A percentile compares a stretch with the other conserved stretches of the same genome.
phyloP scores from a whole-genome alignment of 768 basidiomycete genomes.

The Calocera viscosa region DNA sequence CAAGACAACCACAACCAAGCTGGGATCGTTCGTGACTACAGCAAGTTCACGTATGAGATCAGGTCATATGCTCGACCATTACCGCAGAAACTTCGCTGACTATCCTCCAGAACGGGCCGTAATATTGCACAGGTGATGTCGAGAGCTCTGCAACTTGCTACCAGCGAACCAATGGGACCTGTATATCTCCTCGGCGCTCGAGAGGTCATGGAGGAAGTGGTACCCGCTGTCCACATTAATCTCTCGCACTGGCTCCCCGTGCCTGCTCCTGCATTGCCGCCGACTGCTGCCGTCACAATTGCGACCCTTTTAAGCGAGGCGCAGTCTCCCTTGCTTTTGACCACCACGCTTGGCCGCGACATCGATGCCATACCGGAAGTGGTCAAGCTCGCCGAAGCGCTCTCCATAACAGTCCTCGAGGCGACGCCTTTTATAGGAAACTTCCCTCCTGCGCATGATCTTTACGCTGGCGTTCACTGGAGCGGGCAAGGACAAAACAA shows the following conservation, averaged over 20 bases:
- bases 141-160: slow-evolving; percentile 54
- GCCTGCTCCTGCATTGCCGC: slow-evolving; percentile 23
- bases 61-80: neutral
- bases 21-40: slow-evolving; percentile 60
- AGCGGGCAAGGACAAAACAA: slow-evolving; percentile 36
- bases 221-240: slow-evolving; percentile 29
- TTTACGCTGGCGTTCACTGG: slow-evolving; percentile 42
- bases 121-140: slow-evolving; percentile 41
- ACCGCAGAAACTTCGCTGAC: neutral
- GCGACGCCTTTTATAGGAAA: slow-evolving; percentile 41
- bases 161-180: slow-evolving; percentile 58
- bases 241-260: slow-evolving; percentile 42
- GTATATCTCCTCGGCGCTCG: slow-evolving; percentile 62
- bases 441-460: slow-evolving; percentile 46
- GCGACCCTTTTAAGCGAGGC: slow-evolving; percentile 39
- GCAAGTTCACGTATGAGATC: slow-evolving; percentile 20
- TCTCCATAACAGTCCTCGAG: slow-evolving; percentile 44
- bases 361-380: slow-evolving; percentile 37
- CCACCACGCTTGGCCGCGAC: slow-evolving; percentile 50
- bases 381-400: slow-evolving; percentile 35
- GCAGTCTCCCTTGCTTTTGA: slow-evolving; percentile 48
- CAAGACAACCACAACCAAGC: slow-evolving; percentile 60
- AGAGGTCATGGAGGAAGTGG: slow-evolving; percentile 57
- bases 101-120: slow-evolving; percentile 17
- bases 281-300: slow-evolving; percentile 31